These are phyloP conservation scores for Mortierella sp. DNA, from an alignment of 371 early-diverging fungal species.

Conservation along the genomic window DNA sequence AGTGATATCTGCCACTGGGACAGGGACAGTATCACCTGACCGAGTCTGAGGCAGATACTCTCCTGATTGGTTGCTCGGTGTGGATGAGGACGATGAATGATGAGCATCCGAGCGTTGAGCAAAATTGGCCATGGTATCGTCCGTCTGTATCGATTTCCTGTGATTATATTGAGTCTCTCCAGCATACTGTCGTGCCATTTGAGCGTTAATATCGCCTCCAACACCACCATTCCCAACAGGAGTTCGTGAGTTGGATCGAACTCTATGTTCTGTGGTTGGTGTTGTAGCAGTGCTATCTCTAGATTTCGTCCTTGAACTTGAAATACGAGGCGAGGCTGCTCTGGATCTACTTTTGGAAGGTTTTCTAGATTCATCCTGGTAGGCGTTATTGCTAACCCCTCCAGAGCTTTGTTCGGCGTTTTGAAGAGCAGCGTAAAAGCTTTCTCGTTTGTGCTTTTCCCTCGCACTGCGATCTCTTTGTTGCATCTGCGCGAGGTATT, in stretches of 20 bases:
- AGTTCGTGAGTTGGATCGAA: slow-evolving; percentile 39
- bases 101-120: slow-evolving; percentile 21
- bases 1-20: slow-evolving; percentile 50
- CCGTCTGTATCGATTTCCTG: slow-evolving; percentile 24
- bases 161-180: slow-evolving; percentile 30
- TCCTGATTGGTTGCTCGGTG: slow-evolving; percentile 32
- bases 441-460: slow-evolving; percentile 53
- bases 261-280: slow-evolving; percentile 22
- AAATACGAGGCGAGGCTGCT: slow-evolving; percentile 29
- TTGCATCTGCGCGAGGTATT: slow-evolving; percentile 15
- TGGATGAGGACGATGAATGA: slow-evolving; percentile 23
- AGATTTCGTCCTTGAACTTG: slow-evolving; percentile 31
- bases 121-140: slow-evolving; percentile 26
- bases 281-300: slow-evolving; percentile 27
- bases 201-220: slow-evolving; percentile 3
- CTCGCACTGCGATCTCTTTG: slow-evolving; percentile 17
- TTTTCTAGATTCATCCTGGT: slow-evolving; percentile 23
- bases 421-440: slow-evolving; percentile 48
- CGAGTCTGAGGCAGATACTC: slow-evolving; percentile 11
- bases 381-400: background rate
- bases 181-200: slow-evolving; percentile 32
- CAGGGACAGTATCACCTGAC: slow-evolving; percentile 18
- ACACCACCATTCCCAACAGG: slow-evolving; percentile 19
- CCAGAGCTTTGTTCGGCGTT: background rate
- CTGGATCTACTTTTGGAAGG: slow-evolving; percentile 21